A percentile compares a stretch with the other conserved stretches of the same genome.
Evolutionary conservation across 805 yeast species (phyloP).

Genomic region (Yamadazyma scolyti): DNA sequence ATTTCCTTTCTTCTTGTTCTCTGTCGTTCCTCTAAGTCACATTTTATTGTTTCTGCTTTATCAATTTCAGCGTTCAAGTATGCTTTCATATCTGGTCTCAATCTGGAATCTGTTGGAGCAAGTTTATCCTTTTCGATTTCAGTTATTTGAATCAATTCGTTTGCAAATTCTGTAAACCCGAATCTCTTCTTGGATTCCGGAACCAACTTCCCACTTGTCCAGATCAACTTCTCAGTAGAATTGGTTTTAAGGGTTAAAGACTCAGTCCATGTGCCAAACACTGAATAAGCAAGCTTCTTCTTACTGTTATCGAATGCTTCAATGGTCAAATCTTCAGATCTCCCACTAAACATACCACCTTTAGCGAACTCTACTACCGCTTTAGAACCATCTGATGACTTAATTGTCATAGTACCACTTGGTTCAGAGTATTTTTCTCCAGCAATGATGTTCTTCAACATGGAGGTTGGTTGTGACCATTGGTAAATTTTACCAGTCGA

Average conservation of each 20-base stretch:
- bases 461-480: constrained; percentile 81
- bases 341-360: constrained; percentile 78
- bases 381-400: constrained; percentile 62
- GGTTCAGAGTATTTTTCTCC: constrained; percentile 97
- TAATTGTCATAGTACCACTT: constrained; percentile 58
- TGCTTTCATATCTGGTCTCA: constrained; percentile 77
- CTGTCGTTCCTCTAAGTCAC: constrained; percentile 73
- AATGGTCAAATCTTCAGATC: constrained; percentile 67
- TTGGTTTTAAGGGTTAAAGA: constrained; percentile 45
- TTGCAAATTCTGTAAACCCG: constrained; percentile 84
- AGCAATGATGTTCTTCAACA: constrained; percentile 82
- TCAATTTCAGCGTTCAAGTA: constrained; percentile 71
- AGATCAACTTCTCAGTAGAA: constrained; percentile 45
- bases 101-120: constrained; percentile 86
- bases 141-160: constrained; percentile 77
- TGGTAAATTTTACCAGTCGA: constrained; percentile 67
- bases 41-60: constrained; percentile 68
- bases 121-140: constrained; percentile 57
- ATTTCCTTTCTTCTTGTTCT: constrained; percentile 65
- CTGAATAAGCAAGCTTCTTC: constrained; percentile 35
- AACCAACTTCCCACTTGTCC: constrained; percentile 71
- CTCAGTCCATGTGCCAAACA: constrained; percentile 87
- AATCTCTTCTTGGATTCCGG: constrained; percentile 58
- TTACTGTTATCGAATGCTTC: constrained; percentile 37
- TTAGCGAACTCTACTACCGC: constrained; percentile 74